Base-by-base conservation (phyloP, 2,329 filamentous ascomycete genomes). In the Clarireedia homoeocarpa region DNA sequence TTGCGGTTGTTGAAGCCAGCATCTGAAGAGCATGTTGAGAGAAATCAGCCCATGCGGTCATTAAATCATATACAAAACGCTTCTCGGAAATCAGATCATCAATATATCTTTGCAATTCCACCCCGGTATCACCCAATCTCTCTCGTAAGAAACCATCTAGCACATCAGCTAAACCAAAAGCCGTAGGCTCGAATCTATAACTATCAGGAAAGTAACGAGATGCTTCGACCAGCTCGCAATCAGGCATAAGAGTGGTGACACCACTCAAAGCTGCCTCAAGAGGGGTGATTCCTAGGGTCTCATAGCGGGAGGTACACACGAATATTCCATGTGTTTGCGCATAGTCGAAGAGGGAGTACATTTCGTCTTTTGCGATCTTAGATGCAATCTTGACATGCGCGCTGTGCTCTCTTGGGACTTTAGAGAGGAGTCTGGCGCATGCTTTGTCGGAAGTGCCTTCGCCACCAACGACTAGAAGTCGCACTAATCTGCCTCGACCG, bases 281-380 rank as follows among this genome's bases (percentile, higher is more conserved):
- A 30, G 58, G 58, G 4, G 58, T 59, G 38, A 59, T 58, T 20
- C 55, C 56, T 20, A 59, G 48, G 17, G 58, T 59, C 42, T 59
- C 58, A 17, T 59, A 59, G 7, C 58, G 58, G 26, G 58, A 59
- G 34, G 58, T 58, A 46, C 58, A 59, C 10, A 59, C 52, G 27
- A 59, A 59, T 53, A 59, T 50, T n/a, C 56, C 51, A 12, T 51
- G 50, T 17, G 48, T 48, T 24, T 48, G 54, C 17, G 48, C 49
- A 15, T 44, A 27, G 27, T 59, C 56, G 15, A 59, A 59, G 10
- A 59, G 48, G n/a, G 58, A 42, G 46, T 59, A 59, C 38, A 59
- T 46, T 15, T 57, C 48, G n/a, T 58, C 52, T 45, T 59, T 59
- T 30, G 58, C 48, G 23, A 59, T 57, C 40, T 59, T 59, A 12